A percentile compares a stretch with the other conserved stretches of the same genome.
Evolutionary conservation across 768 basidiomycete genomes (phyloP).

Genomic region (Polyporus arcularius): DNA sequence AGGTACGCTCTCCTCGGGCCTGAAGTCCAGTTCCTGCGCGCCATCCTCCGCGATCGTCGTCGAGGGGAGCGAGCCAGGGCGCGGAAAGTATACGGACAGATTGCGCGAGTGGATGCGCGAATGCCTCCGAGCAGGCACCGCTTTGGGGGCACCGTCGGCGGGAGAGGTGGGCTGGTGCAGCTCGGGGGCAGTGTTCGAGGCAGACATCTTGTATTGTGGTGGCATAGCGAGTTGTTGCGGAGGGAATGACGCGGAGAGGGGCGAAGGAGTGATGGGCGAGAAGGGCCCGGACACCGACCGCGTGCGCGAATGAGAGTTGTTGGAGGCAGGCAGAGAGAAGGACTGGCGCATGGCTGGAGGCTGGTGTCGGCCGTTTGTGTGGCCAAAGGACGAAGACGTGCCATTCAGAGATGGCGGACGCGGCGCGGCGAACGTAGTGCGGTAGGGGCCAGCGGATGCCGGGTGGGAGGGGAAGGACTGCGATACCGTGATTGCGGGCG

Average conservation of each 20-base stretch:
- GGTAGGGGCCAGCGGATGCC: constrained; percentile 33
- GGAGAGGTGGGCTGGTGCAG: constrained; percentile 10
- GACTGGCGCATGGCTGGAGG: constrained; percentile 31
- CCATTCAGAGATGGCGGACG: constrained; percentile 19
- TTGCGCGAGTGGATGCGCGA: constrained; percentile 87
- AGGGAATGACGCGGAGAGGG: constrained; percentile 45
- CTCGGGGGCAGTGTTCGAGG: constrained; percentile 20
- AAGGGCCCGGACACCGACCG: constrained; percentile 55
- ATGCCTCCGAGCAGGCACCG: constrained; percentile 45
- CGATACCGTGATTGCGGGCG: constrained; percentile 23
- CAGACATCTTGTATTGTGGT: constrained; percentile 14
- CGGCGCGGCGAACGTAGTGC: constrained; percentile 27
- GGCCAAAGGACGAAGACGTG: constrained; percentile 1
- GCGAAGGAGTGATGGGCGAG: constrained; percentile 51
- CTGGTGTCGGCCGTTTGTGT: constrained; percentile 21
- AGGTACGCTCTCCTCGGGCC: constrained; percentile 41
- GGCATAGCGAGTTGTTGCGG: constrained; percentile 25
- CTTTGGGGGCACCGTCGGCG: constrained; percentile 13
- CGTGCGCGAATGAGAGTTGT: constrained; percentile 41
- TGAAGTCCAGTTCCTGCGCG: constrained; percentile 43
- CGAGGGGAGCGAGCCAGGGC: constrained; percentile 63
- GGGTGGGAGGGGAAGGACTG: constrained; percentile 26
- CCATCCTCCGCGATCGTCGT: constrained; percentile 72
- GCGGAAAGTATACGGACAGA: constrained; percentile 88
- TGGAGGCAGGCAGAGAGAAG: constrained; percentile 28